Evolutionary conservation across 2,329 filamentous ascomycete species (phyloP).

Genomic region (Colletotrichum caudatum): DNA sequence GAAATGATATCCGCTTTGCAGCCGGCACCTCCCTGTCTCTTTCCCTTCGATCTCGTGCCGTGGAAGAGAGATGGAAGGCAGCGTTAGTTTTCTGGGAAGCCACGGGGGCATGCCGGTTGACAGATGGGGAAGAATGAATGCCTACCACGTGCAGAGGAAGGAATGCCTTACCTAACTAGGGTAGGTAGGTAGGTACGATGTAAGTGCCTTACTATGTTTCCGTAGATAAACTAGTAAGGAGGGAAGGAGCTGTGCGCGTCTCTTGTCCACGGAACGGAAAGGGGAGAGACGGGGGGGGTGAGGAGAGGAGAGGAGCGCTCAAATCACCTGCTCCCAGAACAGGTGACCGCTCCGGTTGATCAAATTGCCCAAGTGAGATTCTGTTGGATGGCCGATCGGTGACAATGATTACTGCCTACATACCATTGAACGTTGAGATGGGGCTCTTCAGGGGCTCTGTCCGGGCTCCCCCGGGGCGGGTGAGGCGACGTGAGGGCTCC

Average conservation of each 20-base stretch:
- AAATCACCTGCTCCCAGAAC: constrained; percentile 3
- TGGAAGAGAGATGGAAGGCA: constrained; percentile 8
- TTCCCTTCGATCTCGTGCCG: constrained; percentile 14
- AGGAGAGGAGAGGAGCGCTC: neutral
- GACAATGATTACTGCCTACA: constrained; percentile 3
- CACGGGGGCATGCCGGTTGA: neutral
- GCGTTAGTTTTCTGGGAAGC: constrained; percentile 1
- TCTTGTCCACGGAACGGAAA: neutral
- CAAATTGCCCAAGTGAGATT: constrained; percentile 13
- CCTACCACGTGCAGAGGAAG: neutral
- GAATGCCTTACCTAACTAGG: too few relatives aligned
- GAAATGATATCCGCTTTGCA: neutral
- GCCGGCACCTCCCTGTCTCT: constrained; percentile 9
- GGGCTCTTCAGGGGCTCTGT: constrained; percentile 27
- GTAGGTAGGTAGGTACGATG: too few relatives aligned
- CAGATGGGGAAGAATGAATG: neutral
- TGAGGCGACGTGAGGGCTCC: constrained; percentile 1
- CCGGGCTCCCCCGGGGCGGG: constrained; percentile 11
- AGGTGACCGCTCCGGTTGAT: constrained; percentile 10
- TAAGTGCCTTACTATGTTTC: too few relatives aligned
- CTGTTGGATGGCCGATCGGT: constrained; percentile 1
- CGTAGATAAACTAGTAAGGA: too few relatives aligned
- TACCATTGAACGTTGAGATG: constrained; percentile 17
- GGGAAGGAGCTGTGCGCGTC: neutral
- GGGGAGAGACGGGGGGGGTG: neutral